Percentiles rank a stretch among this genome's conserved stretches.
These are phyloP conservation scores for Spinellus fusiger DNA, from an alignment of 192 early-diverging fungal species.

Conservation along the genomic window DNA sequence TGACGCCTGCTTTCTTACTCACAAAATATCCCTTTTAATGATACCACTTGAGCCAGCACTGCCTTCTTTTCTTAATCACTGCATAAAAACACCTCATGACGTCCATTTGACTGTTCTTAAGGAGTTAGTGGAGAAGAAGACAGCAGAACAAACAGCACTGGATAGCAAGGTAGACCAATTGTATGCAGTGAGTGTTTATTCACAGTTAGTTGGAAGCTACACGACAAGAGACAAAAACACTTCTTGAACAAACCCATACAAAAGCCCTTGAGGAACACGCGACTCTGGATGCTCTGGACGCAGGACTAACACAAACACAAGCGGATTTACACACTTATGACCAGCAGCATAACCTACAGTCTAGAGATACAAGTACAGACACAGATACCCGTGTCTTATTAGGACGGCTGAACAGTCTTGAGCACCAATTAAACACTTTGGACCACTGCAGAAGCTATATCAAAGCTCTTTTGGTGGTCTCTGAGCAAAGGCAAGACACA, in stretches of 20 bases:
- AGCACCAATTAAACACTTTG: neutral
- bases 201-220: neutral
- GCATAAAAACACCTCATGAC: neutral
- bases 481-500: conserved; percentile 36
- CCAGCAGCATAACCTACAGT: neutral
- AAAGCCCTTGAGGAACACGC: too few species aligned
- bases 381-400: neutral
- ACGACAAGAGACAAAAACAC: neutral
- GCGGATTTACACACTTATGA: neutral
- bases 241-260: neutral
- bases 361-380: too few species aligned
- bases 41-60: neutral
- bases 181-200: neutral
- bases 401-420: neutral
- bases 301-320: too few species aligned
- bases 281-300: too few species aligned
- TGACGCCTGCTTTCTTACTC: too few species aligned
- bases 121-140: neutral
- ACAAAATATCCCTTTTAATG: neutral
- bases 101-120: neutral
- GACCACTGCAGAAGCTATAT: conserved; percentile 26
- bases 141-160: neutral
- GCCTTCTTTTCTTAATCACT: neutral
- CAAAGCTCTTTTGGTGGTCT: conserved; percentile 32
- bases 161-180: conserved; percentile 6